A percentile compares a stretch with the other conserved stretches of the same genome.
Conservation (phyloP, 2,329 filamentous ascomycete species). For the Epichloe sylvatica region DNA sequence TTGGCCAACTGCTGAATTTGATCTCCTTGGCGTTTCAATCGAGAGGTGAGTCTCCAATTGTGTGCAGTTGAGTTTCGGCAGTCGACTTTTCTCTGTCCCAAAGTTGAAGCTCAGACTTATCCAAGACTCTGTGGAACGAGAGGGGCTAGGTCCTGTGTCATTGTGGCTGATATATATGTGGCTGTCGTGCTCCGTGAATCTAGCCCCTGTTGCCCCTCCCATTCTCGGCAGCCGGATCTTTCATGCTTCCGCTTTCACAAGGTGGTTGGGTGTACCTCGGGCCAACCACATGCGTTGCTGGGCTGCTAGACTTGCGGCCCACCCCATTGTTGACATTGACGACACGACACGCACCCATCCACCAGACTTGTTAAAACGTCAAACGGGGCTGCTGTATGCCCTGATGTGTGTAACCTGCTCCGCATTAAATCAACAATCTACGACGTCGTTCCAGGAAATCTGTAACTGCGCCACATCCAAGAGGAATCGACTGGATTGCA, state of each 20-base stretch:
- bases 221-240: conserved; percentile 7
- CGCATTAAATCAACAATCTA: background rate
- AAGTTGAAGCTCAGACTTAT: background rate
- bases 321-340: conserved; percentile 8
- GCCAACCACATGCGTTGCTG: conserved; percentile 6
- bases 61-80: background rate
- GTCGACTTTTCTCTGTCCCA: background rate
- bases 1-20: background rate
- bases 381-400: background rate
- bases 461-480: background rate
- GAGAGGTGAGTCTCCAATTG: background rate
- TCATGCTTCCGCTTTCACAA: conserved; percentile 1
- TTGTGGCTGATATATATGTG: background rate
- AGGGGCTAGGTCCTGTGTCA: background rate
- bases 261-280: conserved; percentile 3
- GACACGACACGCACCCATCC: conserved; percentile 2
- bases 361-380: background rate
- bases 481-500: background rate
- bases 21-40: background rate
- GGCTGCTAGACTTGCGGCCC: conserved; percentile 4
- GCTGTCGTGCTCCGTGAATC: background rate
- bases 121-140: background rate
- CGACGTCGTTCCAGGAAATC: background rate
- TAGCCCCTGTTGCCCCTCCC: background rate
- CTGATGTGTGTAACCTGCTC: background rate